A percentile compares a stretch with the other conserved stretches of the same genome.
These are phyloP conservation scores for Periglandula ipomoeae DNA, from an alignment of 2,329 filamentous ascomycete species.

Conservation along the genomic window DNA sequence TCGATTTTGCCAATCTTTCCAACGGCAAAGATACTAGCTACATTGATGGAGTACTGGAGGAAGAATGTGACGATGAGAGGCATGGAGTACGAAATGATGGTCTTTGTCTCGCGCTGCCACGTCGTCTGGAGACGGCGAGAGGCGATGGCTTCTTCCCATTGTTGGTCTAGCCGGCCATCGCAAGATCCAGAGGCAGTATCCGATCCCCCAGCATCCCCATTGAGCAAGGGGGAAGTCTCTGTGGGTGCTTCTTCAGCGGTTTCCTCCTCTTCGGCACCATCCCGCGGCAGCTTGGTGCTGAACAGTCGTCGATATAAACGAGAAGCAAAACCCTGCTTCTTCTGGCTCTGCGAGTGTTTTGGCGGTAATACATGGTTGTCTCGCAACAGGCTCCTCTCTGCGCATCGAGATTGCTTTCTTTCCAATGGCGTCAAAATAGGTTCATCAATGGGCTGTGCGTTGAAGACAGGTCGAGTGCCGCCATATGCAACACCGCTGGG, in stretches of 20 bases:
- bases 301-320: slow-evolving; percentile 39
- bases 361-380: slow-evolving; percentile 59
- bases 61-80: slow-evolving; percentile 65
- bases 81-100: slow-evolving; percentile 60
- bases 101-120: slow-evolving; percentile 83
- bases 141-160: slow-evolving; percentile 79
- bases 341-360: slow-evolving; percentile 33
- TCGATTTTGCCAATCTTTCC: slow-evolving; percentile 62
- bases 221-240: slow-evolving; percentile 34
- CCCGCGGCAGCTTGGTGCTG: slow-evolving; percentile 43
- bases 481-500: slow-evolving; percentile 69
- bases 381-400: slow-evolving; percentile 51
- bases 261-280: slow-evolving; percentile 30
- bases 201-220: slow-evolving; percentile 3
- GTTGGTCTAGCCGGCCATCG: slow-evolving; percentile 48
- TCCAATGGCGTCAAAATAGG: slow-evolving; percentile 45
- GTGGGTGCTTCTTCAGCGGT: slow-evolving; percentile 20
- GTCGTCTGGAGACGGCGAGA: slow-evolving; percentile 78
- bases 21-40: slow-evolving; percentile 70
- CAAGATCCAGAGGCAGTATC: slow-evolving; percentile 33
- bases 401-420: slow-evolving; percentile 45
- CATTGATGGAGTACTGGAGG: slow-evolving; percentile 77
- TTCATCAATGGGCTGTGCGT: slow-evolving; percentile 42
- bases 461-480: slow-evolving; percentile 59
- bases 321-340: slow-evolving; percentile 24